Percentiles rank a stretch among this genome's conserved stretches.
These are phyloP conservation scores for Comarum palustre DNA, from an alignment of 306 rosid species.

Conservation along the genomic window DNA sequence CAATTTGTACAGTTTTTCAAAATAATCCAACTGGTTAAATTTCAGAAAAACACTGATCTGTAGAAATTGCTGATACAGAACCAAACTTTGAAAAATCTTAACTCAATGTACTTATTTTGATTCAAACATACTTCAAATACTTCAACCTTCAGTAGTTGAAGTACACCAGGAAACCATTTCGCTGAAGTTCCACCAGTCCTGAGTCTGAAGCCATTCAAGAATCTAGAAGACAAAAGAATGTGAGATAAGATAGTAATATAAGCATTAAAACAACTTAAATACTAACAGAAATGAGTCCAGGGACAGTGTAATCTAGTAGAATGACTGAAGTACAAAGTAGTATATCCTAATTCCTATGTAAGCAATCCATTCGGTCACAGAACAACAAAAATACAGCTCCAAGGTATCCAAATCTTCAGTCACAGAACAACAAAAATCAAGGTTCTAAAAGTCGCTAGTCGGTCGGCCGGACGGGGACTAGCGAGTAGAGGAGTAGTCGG, in stretches of 20 bases:
- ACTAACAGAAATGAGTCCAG: neutral
- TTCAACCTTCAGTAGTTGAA: too few species aligned
- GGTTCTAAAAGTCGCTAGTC: too few species aligned
- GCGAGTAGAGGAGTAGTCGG: too few species aligned
- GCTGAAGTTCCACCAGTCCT: constrained; percentile 86
- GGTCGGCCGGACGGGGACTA: too few species aligned
- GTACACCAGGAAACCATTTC: constrained; percentile 85
- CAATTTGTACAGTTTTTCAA: too few species aligned
- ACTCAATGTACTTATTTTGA: too few species aligned
- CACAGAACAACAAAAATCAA: neutral
- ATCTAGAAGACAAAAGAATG: constrained; percentile 44
- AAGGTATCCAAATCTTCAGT: neutral
- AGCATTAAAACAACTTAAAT: constrained; percentile 7
- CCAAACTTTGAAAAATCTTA: too few species aligned
- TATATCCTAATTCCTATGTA: neutral
- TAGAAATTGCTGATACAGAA: too few species aligned
- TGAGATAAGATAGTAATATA: constrained; percentile 15
- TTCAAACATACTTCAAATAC: too few species aligned
- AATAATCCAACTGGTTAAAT: too few species aligned
- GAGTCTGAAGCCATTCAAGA: constrained; percentile 84
- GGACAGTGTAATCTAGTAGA: neutral
- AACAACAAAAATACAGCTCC: too few species aligned
- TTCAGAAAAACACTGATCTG: too few species aligned
- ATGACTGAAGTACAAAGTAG: neutral
- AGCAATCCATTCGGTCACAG: neutral